Conservation (phyloP, 768 basidiomycete genomes). For the Saitozyma sp. region DNA sequence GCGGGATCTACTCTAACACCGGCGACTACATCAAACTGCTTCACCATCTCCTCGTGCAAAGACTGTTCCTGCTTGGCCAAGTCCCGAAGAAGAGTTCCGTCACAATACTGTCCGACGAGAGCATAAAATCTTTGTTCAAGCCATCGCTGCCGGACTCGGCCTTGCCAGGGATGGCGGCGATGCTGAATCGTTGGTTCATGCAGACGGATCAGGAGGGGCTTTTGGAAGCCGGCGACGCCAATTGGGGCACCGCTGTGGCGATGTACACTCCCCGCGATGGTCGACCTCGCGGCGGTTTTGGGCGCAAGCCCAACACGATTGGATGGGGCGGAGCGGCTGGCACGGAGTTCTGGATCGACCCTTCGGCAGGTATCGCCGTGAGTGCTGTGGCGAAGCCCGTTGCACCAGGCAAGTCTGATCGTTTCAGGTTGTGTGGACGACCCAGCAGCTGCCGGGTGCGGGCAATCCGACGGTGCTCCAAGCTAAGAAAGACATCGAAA, state of each 20-base stretch:
- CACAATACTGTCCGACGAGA: slow-evolving; percentile 18
- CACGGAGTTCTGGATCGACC: slow-evolving; percentile 40
- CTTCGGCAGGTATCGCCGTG: slow-evolving; percentile 28
- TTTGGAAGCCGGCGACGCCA: slow-evolving; percentile 20
- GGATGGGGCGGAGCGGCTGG: slow-evolving; percentile 40
- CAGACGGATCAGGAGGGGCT: background rate
- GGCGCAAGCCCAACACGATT: slow-evolving; percentile 22
- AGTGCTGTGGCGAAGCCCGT: slow-evolving; percentile 1
- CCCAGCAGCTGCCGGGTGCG: slow-evolving; percentile 26
- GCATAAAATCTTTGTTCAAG: slow-evolving; percentile 28
- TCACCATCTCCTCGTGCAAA: slow-evolving; percentile 28
- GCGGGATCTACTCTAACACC: slow-evolving; percentile 36
- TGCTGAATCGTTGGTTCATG: slow-evolving; percentile 8
- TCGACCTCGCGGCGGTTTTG: slow-evolving; percentile 21
- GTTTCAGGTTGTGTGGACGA: slow-evolving; percentile 24
- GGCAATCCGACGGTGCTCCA: slow-evolving; percentile 2
- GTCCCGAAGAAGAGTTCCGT: background rate
- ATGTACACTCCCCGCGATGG: slow-evolving; percentile 23
- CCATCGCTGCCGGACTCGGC: slow-evolving; percentile 23
- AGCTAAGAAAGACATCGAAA: slow-evolving; percentile 11
- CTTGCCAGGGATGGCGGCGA: slow-evolving; percentile 12
- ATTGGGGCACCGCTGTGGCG: slow-evolving; percentile 40
- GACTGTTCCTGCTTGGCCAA: slow-evolving; percentile 10
- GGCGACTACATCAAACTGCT: slow-evolving; percentile 33
- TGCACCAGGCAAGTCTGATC: too few species aligned